Evolutionary conservation across 2,329 filamentous ascomycete genomes (phyloP).

Genomic region (Colletotrichum scovillei): DNA sequence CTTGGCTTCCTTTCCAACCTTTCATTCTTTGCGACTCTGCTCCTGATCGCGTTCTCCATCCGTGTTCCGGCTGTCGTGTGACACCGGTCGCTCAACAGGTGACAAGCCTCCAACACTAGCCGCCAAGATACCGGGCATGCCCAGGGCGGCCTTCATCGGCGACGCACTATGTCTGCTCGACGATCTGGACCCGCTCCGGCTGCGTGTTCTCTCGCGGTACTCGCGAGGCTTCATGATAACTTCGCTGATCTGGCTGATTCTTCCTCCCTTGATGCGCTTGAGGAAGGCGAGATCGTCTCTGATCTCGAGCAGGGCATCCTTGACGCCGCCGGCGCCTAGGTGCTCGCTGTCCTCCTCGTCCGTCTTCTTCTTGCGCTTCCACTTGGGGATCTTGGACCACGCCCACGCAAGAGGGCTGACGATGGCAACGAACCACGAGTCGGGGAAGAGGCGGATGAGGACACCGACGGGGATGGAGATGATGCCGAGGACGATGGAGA

Average conservation of each 20-base stretch:
- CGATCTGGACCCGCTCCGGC: slow-evolving; percentile 35
- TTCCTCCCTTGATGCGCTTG: slow-evolving; percentile 69
- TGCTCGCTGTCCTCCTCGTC: slow-evolving; percentile 44
- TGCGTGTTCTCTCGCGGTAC: slow-evolving; percentile 39
- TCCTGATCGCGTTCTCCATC: slow-evolving; percentile 17
- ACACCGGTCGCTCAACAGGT: slow-evolving; percentile 26
- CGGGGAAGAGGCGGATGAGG: slow-evolving; percentile 64
- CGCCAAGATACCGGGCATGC: slow-evolving; percentile 38
- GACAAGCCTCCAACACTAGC: slow-evolving; percentile 38
- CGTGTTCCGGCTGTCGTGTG: neutral
- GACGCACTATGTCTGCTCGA: slow-evolving; percentile 33
- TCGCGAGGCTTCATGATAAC: slow-evolving; percentile 67
- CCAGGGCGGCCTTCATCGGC: slow-evolving; percentile 37
- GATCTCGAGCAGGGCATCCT: slow-evolving; percentile 62
- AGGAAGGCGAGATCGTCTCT: slow-evolving; percentile 72
- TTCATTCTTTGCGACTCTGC: slow-evolving; percentile 7
- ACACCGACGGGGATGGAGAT: slow-evolving; percentile 76
- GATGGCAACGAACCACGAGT: slow-evolving; percentile 26
- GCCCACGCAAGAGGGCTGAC: slow-evolving; percentile 38
- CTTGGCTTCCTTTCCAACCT: no score
- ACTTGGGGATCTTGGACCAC: slow-evolving; percentile 33
- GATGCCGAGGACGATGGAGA: slow-evolving; percentile 74
- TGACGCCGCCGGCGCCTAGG: slow-evolving; percentile 50
- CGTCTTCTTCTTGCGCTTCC: slow-evolving; percentile 35
- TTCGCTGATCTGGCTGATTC: slow-evolving; percentile 69